Conservation (phyloP, 108 stramenopile genomes). For the Nannochloropsis gaditana region DNA sequence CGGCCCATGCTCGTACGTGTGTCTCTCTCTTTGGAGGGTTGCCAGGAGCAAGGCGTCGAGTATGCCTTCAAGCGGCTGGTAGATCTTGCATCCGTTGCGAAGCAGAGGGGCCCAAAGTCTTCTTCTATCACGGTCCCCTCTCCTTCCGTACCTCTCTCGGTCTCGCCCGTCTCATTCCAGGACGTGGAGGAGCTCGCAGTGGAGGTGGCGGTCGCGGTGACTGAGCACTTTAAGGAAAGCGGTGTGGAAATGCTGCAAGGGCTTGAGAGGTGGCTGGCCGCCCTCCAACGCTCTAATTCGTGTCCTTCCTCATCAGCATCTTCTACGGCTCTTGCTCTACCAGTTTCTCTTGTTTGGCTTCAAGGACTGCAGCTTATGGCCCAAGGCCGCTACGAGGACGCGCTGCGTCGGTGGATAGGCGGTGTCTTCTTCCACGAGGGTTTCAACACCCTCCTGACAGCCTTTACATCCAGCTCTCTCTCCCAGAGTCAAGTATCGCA, state of each 20-base stretch:
- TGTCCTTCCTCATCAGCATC: neutral
- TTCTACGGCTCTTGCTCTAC: neutral
- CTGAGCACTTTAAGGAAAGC: neutral
- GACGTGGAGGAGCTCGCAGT: neutral
- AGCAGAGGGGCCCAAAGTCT: neutral
- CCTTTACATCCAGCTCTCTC: neutral
- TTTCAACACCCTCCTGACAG: neutral
- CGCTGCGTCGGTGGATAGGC: neutral
- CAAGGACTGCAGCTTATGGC: conserved; percentile 11
- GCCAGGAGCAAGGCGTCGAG: neutral
- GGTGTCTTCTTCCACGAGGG: neutral
- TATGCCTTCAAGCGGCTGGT: neutral
- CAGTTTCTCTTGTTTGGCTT: neutral
- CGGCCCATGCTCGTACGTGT: neutral
- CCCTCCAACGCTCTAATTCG: neutral
- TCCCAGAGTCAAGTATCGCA: neutral
- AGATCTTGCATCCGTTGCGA: neutral
- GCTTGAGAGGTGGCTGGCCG: conserved; percentile 5
- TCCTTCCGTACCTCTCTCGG: too few species aligned
- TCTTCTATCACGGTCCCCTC: neutral
- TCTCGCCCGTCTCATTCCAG: neutral
- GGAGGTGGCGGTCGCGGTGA: neutral
- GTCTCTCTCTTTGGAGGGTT: neutral
- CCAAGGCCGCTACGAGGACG: conserved; percentile 7
- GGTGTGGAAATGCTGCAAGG: neutral